Evolutionary conservation across 2,329 filamentous ascomycete species (phyloP).

Genomic region (Trichoderma afroharzianum): DNA sequence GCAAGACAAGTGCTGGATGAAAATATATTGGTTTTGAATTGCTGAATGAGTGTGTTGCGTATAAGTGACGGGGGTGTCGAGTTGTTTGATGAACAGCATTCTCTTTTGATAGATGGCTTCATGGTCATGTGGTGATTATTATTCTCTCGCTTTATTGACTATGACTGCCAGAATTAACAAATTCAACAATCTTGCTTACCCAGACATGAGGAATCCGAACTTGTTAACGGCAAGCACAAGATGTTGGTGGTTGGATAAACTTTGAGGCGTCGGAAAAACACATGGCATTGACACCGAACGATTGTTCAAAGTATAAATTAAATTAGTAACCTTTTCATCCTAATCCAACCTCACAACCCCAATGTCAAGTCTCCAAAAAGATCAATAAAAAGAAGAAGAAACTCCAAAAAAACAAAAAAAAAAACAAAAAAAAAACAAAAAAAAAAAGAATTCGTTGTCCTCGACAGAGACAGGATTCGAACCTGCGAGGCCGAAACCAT

Average conservation of each 20-base stretch:
- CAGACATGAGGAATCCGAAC: background rate
- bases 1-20: conserved; percentile 3
- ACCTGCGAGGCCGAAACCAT: conserved; percentile 28
- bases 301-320: too few species aligned
- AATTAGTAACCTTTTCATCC: too few species aligned
- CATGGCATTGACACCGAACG: too few species aligned
- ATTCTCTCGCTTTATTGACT: background rate
- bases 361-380: too few species aligned
- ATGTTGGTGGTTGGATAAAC: too few species aligned
- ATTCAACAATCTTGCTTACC: background rate
- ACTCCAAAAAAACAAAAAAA: background rate
- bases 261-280: too few species aligned
- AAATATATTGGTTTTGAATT: conserved; percentile 12
- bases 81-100: background rate
- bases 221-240: too few species aligned
- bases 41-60: background rate
- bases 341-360: too few species aligned
- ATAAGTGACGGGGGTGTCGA: background rate
- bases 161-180: background rate
- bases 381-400: too few species aligned
- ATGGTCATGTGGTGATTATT: background rate
- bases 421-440: background rate
- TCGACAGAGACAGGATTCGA: conserved; percentile 34
- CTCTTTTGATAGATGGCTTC: background rate
- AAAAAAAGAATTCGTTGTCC: conserved; percentile 14